Percentiles rank a stretch among this genome's conserved stretches.
Conservation (phyloP, 345 rosid species). For the Melaleuca alternifolia region DNA sequence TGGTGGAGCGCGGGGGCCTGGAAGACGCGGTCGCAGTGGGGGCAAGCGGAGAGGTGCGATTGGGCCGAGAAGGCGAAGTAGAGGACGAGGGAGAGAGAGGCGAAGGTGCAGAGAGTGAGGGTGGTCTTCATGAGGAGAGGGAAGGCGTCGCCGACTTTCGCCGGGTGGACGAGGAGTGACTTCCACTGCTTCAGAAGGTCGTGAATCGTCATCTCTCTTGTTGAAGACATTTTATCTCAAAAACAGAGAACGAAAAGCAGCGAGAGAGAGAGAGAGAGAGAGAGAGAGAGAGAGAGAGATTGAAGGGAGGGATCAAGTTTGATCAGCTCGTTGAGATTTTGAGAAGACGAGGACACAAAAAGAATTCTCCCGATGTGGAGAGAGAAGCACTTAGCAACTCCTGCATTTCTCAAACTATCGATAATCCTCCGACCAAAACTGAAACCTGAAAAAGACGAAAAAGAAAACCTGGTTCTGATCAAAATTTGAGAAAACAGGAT, state of each 20-base stretch:
- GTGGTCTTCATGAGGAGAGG: constrained; percentile 26
- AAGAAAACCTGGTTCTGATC: neutral
- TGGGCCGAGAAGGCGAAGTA: constrained; percentile 24
- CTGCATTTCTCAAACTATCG: neutral
- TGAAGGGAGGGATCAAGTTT: neutral
- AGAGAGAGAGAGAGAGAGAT: neutral
- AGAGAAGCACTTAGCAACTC: too few species aligned
- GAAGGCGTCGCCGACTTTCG: constrained; percentile 20
- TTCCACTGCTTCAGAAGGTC: constrained; percentile 29
- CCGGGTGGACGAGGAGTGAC: constrained; percentile 13
- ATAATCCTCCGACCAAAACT: neutral
- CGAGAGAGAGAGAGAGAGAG: neutral
- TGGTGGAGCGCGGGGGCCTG: constrained; percentile 5
- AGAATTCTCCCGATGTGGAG: neutral
- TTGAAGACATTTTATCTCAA: constrained; percentile 1
- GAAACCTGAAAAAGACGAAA: neutral
- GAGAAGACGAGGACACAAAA: neutral
- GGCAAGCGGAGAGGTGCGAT: constrained; percentile 4
- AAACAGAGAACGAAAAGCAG: neutral
- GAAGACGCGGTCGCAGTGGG: constrained; percentile 5
- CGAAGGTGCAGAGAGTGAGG: constrained; percentile 25
- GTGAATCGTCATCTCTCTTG: constrained; percentile 1
- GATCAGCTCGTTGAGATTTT: neutral
- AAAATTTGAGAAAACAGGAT: neutral
- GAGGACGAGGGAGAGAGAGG: constrained; percentile 34